Percentiles rank a stretch among this genome's conserved stretches.
These are phyloP conservation scores for Lobosporangium transversale DNA, from an alignment of 192 early-diverging fungal genomes.

Conservation along the genomic window DNA sequence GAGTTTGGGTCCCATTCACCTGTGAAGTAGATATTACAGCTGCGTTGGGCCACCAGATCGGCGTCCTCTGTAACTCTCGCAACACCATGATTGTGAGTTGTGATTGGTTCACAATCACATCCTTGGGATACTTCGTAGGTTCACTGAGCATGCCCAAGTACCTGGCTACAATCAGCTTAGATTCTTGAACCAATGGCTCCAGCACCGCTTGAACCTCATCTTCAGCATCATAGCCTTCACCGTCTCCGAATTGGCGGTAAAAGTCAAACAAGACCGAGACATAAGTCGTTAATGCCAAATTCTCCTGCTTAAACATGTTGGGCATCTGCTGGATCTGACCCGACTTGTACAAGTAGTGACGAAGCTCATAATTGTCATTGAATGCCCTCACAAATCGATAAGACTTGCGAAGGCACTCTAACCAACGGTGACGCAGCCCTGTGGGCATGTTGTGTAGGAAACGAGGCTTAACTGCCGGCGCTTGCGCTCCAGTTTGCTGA, in stretches of 20 bases:
- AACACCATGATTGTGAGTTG: conserved; percentile 56
- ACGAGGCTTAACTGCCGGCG: conserved; percentile 34
- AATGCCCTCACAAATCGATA: conserved; percentile 86
- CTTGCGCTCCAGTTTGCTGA: conserved; percentile 12
- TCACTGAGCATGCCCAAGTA: conserved; percentile 54
- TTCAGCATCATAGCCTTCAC: conserved; percentile 45
- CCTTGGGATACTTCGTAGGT: conserved; percentile 52
- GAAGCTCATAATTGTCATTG: conserved; percentile 82
- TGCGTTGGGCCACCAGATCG: conserved; percentile 53
- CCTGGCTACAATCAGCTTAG: conserved; percentile 53
- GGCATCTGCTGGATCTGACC: conserved; percentile 93
- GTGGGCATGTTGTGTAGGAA: conserved; percentile 57
- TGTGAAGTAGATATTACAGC: conserved; percentile 22
- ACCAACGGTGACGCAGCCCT: conserved; percentile 57
- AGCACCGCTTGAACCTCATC: conserved; percentile 52
- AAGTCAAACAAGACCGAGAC: conserved; percentile 78
- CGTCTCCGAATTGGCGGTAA: conserved; percentile 65
- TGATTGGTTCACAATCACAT: conserved; percentile 58
- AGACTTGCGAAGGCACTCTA: conserved; percentile 85
- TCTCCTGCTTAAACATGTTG: conserved; percentile 94
- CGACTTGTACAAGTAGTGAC: conserved; percentile 78
- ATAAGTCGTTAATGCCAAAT: conserved; percentile 72
- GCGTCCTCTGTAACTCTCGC: conserved; percentile 53
- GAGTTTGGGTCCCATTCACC: conserved; percentile 14
- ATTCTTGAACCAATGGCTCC: conserved; percentile 54